These are phyloP conservation scores for Sclerotinia trifoliorum DNA, from an alignment of 2,329 filamentous ascomycete genomes.

Conservation along the genomic window DNA sequence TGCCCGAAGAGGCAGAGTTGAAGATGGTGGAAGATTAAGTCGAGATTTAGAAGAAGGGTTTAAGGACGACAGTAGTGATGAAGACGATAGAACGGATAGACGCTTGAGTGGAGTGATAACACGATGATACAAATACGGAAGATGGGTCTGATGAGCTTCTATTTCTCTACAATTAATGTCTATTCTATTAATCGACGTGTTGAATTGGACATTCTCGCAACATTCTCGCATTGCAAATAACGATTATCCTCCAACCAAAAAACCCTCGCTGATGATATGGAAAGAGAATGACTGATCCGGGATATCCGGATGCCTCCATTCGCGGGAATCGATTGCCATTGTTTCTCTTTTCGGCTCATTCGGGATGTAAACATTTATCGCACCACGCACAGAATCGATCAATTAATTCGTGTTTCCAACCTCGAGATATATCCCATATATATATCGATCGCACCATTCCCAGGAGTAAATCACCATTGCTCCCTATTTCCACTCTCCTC, in stretches of 20 bases:
- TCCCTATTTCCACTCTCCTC: constrained; percentile 37
- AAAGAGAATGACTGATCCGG: not conserved
- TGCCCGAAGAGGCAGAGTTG: constrained; percentile 41
- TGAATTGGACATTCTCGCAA: not conserved
- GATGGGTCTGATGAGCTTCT: constrained; percentile 9
- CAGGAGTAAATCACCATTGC: constrained; percentile 28
- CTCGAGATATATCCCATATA: too few relatives aligned
- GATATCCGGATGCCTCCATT: not conserved
- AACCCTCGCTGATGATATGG: not conserved
- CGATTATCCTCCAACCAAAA: not conserved
- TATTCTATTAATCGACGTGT: constrained; percentile 9
- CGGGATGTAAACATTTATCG: too few relatives aligned
- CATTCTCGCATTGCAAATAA: not conserved
- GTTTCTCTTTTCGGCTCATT: too few relatives aligned
- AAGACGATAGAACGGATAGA: constrained; percentile 36
- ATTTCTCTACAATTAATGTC: constrained; percentile 10
- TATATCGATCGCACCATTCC: not conserved
- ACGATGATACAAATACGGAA: constrained; percentile 20
- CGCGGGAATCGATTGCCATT: too few relatives aligned
- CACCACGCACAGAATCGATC: too few relatives aligned
- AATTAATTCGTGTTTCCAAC: too few relatives aligned
- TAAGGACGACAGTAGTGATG: constrained; percentile 69
- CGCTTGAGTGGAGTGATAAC: constrained; percentile 18
- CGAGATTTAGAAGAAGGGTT: constrained; percentile 77
- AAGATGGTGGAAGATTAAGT: constrained; percentile 64